A percentile compares a stretch with the other conserved stretches of the same genome.
phyloP scores from a whole-genome alignment of 352 stramenopile species.

The Globisporangium splendens region DNA sequence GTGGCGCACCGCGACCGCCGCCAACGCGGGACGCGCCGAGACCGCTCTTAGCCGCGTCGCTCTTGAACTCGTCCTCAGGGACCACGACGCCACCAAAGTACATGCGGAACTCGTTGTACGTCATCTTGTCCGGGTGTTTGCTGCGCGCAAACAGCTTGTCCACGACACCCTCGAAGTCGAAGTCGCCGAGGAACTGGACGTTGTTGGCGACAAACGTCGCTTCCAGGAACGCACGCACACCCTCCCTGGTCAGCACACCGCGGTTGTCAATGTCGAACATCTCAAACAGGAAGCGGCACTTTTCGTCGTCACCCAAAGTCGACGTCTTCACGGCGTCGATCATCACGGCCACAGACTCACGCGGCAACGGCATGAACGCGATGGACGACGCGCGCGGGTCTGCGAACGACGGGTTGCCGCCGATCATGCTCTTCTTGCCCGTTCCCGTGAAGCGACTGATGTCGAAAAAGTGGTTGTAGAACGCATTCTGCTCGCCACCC shows the following conservation, averaged over 20 bases:
- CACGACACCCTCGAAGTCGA: conserved; percentile 44
- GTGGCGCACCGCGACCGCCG: neutral
- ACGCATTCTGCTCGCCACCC: conserved; percentile 20
- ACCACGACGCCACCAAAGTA: conserved; percentile 36
- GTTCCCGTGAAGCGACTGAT: conserved; percentile 20
- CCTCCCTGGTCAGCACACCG: conserved; percentile 43
- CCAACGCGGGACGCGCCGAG: neutral
- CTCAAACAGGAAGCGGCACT: conserved; percentile 64
- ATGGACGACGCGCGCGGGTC: conserved; percentile 16
- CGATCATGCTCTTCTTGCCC: conserved; percentile 2
- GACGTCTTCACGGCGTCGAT: conserved; percentile 55
- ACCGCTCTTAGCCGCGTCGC: conserved; percentile 8
- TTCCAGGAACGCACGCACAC: conserved; percentile 54
- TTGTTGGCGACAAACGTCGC: conserved; percentile 50
- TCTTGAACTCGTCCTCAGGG: conserved; percentile 22
- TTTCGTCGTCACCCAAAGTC: conserved; percentile 43
- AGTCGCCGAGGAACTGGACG: conserved; percentile 46
- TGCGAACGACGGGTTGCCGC: conserved; percentile 7
- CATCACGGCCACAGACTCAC: conserved; percentile 51
- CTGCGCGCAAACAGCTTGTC: conserved; percentile 47
- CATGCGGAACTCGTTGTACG: conserved; percentile 45
- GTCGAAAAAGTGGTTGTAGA: conserved; percentile 38
- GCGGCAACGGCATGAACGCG: conserved; percentile 35
- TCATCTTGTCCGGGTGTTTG: conserved; percentile 40
- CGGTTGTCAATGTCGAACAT: conserved; percentile 50